Percentiles rank a stretch among this genome's conserved stretches.
phyloP scores from a whole-genome alignment of 1,284 basidiomycete genomes.

The Malassezia caprae region DNA sequence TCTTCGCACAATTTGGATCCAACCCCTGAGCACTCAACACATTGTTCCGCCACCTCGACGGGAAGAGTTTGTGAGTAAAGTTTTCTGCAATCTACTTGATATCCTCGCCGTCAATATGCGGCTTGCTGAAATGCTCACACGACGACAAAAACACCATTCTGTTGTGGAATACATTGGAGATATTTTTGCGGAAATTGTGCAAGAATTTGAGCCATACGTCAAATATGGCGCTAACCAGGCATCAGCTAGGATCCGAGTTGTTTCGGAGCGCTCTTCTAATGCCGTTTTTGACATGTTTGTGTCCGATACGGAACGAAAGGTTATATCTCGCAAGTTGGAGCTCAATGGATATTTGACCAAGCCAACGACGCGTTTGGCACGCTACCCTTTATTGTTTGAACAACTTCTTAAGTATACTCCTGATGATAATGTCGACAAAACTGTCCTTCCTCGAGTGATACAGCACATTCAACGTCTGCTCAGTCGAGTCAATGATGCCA shows the following conservation, averaged over 20 bases:
- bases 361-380: slow-evolving; percentile 88
- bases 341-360: slow-evolving; percentile 94
- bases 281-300: slow-evolving; percentile 91
- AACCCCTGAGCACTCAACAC: slow-evolving; percentile 63
- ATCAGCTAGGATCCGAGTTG: slow-evolving; percentile 97
- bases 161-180: slow-evolving; percentile 88
- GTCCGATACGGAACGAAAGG: slow-evolving; percentile 69
- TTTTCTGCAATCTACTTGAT: slow-evolving; percentile 96
- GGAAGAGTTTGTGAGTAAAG: slow-evolving; percentile 79
- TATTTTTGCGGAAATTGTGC: slow-evolving; percentile 76
- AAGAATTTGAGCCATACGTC: slow-evolving; percentile 81
- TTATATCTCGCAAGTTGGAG: slow-evolving; percentile 90
- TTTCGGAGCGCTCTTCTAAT: slow-evolving; percentile 91
- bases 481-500: slow-evolving; percentile 78
- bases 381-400: slow-evolving; percentile 86
- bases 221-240: slow-evolving; percentile 91
- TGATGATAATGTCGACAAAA: slow-evolving; percentile 80
- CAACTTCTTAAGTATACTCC: slow-evolving; percentile 87
- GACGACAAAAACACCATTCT: slow-evolving; percentile 85
- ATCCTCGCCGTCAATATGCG: slow-evolving; percentile 83
- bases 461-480: slow-evolving; percentile 73
- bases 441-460: slow-evolving; percentile 66
- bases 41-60: slow-evolving; percentile 68
- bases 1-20: slow-evolving; percentile 82
- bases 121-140: slow-evolving; percentile 82